Evolutionary conservation across 495 filamentous ascomycete genomes (phyloP), one percentile per base, ranked within the genome.

Genomic region (Penicillium arizonense): DNA sequence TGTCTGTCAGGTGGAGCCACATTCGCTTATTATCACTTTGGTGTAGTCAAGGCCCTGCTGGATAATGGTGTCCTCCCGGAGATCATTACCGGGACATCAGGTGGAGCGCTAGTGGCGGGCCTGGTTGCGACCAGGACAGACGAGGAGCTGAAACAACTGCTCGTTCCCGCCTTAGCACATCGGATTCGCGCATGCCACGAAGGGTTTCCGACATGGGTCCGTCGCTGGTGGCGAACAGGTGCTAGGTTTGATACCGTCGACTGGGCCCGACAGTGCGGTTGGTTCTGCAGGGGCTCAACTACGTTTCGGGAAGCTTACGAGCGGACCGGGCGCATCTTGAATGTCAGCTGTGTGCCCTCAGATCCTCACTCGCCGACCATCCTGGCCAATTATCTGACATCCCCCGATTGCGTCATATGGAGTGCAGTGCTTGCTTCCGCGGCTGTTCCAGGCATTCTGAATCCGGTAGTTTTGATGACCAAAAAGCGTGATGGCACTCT

Each of bases 371-470:
- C 87, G 28, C 92, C 91, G 2, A 90, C 89, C 11, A 92, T 97
- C 48, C 77, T 97, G 12, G 86, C 87, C 50, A 98, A 98, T 72
- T 96, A 97, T 65, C 77, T 97, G 23, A 98, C 94, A 4, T 86
- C 84, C 10, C 95, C 95, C 0, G 89, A 98, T 74, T 97, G 95
- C 62, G 95, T 97, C 42, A 95, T 98, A 52, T 98, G 96, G 92
- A 94, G 89, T 21, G 95, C 95, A 11, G 92, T 97, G 7, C 76
- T 98, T 11, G 94, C 95, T 10, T 97, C 92, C 5, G 94, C 95
- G 9, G 94, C 94, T 12, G 94, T 98, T 5, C 94, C 94, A 0
- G 94, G 95, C 0, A 97, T 98, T 53, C 75, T 96, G 44, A 96
- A 96, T 61, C 95, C 95, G 0, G 92, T 98, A 2, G 92, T 97